These are phyloP conservation scores for Ogataea ganodermae DNA, from an alignment of 805 yeast species.

Conservation along the genomic window DNA sequence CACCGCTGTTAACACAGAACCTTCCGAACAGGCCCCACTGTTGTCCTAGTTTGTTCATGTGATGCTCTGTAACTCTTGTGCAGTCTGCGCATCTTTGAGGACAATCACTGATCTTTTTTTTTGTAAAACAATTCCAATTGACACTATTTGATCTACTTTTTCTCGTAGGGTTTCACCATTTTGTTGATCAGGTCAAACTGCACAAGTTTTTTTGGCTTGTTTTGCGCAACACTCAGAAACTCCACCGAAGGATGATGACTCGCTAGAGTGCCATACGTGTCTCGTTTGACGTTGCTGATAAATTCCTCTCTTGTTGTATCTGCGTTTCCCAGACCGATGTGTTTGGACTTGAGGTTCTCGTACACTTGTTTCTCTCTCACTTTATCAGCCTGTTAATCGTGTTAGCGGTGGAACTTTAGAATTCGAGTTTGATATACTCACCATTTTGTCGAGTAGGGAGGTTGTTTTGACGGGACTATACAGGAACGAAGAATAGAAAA, in stretches of 20 bases:
- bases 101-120: no score
- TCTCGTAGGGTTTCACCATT: constrained; percentile 37
- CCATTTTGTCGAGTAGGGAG: no score
- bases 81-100: no score
- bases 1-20: constrained; percentile 11
- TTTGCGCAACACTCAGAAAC: constrained; percentile 54
- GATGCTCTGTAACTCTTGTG: not conserved
- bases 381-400: constrained; percentile 56
- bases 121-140: not conserved
- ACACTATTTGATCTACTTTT: not conserved
- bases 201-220: constrained; percentile 42
- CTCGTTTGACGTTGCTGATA: constrained; percentile 64
- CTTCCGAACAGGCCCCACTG: constrained; percentile 38
- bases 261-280: constrained; percentile 61
- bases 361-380: constrained; percentile 59
- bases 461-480: no score
- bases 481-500: no score
- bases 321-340: constrained; percentile 76
- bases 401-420: not conserved
- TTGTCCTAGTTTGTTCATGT: constrained; percentile 23
- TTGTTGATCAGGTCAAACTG: constrained; percentile 40
- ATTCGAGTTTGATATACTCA: no score
- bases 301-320: constrained; percentile 73
- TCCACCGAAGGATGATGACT: constrained; percentile 58
- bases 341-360: constrained; percentile 57